Conservation (phyloP, 805 yeast genomes). For the Saccharomycopsis synnaedendra region DNA sequence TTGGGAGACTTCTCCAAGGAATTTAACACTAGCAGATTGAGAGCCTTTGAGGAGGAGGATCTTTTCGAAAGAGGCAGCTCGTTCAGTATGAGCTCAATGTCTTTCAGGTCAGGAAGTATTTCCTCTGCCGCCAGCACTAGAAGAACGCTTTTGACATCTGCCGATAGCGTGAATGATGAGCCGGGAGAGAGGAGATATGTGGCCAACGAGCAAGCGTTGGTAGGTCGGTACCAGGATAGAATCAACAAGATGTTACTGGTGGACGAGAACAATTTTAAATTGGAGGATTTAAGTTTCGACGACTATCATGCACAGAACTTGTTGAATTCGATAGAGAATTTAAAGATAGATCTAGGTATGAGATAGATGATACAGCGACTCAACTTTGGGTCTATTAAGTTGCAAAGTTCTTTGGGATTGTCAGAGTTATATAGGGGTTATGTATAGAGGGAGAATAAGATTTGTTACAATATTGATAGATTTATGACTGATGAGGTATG, state of each 20-base stretch:
- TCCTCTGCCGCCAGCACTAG: too few species aligned
- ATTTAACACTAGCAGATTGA: background rate
- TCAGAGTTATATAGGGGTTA: too few species aligned
- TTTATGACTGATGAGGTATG: too few species aligned
- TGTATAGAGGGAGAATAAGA: too few species aligned
- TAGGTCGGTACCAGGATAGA: conserved; percentile 79
- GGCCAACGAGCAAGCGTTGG: conserved; percentile 22
- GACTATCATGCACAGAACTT: conserved; percentile 15
- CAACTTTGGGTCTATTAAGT: background rate
- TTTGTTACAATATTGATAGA: too few species aligned
- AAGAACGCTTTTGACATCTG: background rate
- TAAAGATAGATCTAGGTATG: conserved; percentile 13
- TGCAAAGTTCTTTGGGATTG: background rate
- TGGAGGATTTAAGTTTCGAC: conserved; percentile 12
- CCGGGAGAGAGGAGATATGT: background rate
- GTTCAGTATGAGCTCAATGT: too few species aligned
- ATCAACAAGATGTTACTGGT: conserved; percentile 42
- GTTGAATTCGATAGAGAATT: conserved; percentile 12
- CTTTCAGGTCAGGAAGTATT: too few species aligned
- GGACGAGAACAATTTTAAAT: conserved; percentile 9
- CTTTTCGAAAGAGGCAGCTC: background rate
- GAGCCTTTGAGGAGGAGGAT: background rate
- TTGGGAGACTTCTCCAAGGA: background rate
- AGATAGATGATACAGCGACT: background rate
- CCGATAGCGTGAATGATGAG: background rate